These are phyloP conservation scores for Mycena maculata DNA, from an alignment of 768 basidiomycete species.

Conservation along the genomic window DNA sequence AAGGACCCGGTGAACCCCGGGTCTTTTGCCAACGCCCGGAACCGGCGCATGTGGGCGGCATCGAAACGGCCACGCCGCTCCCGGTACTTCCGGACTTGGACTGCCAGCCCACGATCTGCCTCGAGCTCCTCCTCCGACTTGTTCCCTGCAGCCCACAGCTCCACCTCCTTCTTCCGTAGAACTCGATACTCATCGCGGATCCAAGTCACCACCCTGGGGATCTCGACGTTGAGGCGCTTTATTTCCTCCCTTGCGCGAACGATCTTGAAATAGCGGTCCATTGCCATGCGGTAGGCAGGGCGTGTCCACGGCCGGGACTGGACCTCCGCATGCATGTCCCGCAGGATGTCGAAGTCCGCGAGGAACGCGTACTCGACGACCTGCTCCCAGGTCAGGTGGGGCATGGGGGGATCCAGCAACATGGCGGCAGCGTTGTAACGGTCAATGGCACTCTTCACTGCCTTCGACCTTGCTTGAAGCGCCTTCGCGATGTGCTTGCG, in stretches of 20 bases:
- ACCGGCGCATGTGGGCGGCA: neutral
- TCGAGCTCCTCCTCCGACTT: neutral
- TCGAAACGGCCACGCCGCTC: neutral
- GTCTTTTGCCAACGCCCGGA: neutral
- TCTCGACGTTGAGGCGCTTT: constrained; percentile 32
- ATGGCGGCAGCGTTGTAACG: neutral
- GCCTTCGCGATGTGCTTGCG: constrained; percentile 34
- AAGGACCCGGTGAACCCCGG: neutral
- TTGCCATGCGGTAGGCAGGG: constrained; percentile 1
- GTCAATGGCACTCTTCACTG: neutral
- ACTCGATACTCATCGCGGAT: constrained; percentile 26
- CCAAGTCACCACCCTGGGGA: constrained; percentile 21
- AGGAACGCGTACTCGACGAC: no score
- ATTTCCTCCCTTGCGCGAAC: constrained; percentile 38
- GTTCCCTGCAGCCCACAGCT: neutral
- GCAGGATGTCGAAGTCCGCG: no score
- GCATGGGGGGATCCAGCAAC: no score
- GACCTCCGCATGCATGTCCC: constrained; percentile 30
- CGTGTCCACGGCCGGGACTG: constrained; percentile 32
- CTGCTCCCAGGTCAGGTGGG: constrained; percentile 18
- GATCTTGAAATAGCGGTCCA: constrained; percentile 11
- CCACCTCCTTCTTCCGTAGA: neutral
- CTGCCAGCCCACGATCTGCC: neutral
- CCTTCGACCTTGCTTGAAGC: constrained; percentile 27
- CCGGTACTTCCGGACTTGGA: neutral